Base-by-base conservation (phyloP, 2,329 filamentous ascomycete genomes). In the Penicillium sp. region DNA sequence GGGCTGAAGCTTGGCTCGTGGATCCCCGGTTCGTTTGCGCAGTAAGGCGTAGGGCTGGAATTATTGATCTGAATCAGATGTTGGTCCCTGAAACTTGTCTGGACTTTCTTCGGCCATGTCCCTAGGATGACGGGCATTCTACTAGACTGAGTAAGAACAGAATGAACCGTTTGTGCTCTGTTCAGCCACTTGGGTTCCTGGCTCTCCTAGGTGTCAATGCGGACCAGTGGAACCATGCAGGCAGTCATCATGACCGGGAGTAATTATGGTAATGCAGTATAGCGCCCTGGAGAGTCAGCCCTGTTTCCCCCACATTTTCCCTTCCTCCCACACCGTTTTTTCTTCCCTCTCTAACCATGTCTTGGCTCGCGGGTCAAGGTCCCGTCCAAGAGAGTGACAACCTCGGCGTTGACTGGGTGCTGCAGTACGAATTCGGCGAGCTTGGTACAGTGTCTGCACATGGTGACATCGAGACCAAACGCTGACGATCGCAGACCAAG, bases 391-490 rank as follows among this genome's bases (percentile, higher is more conserved):
- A 70, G 33, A 67, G 77, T 58, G 77, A 76, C 46, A 87, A 86
- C 64, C 79, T 86, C 65, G 81, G 89, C 49, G 89, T 96, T 54
- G 92, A 96, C 77, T 96, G 90, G 79, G 90, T 96, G 52, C 82
- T 96, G 57, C 83, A 85, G 66, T 96, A 89, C 74, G 80, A 86
- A 52, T 86, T 93, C 66, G 81, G 85, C 24, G 78, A 83, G 42
- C 81, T 84, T 51, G 84, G 89, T 88, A 18, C 31, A 23, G 7
- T 15, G 41, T 6, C 39, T 34, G 16, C 23, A 26, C 18, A 26
- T 15, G 10, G 16, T n/a, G 13, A 26, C 42, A 54, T 52, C 58
- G 56, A 59, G 41, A 51, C 41, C 2, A 13, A 8, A 15, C 44
- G 47, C 45, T 60, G 47, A 51, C 49, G 13, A 51, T 36, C 34